Base-by-base conservation (phyloP, 805 yeast genomes). In the Candida golubevii region DNA sequence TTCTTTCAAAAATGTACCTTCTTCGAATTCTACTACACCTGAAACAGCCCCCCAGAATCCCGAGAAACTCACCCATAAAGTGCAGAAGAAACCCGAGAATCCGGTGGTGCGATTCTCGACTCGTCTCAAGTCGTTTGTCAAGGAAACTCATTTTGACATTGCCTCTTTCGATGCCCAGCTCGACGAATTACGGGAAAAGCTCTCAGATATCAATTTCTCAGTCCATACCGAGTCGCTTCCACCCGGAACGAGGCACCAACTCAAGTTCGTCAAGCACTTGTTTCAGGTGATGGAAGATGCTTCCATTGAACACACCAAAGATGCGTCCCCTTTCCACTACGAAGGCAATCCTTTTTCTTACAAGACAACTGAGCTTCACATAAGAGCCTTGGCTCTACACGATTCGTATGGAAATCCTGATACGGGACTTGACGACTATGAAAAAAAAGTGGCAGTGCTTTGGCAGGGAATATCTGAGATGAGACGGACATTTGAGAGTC, bases 271-370 rank as follows among this genome's bases (percentile, higher is more conserved):
- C 11, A 39, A 39, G 12, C 27, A 42, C 9, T 26, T 42, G 33
- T 36, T 42, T 15, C 30, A 28, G 28, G 45, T 38, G 7, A 42
- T 42, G 45, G 45, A 42, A 14, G 40, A 37, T 11, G 44, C 39
- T n/a, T 32, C 35, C 30, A 33, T 38, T 9, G 40, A 36, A 4
- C 11, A 37, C 14, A n/a, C 29, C 27, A 37, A 38, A 18, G 26
- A n/a, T 8, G 29, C 15, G 14, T 23, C 14, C 2, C 4, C 11
- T 30, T 18, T 12, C 13, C 7, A 14, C 8, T 12, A 18, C 8
- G 26, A 15, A 9, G 13, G 13, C 9, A 23, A 30, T 15, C 46
- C 39, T 4, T 12, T 34, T 28, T 38, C 39, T 8, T 43, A 34
- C 33, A 14, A 35, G 27, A 35, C 38, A 29, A 34, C n/a, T 13